These are phyloP conservation scores for Ophiocordyceps camponoti-leonardi DNA, from an alignment of 2,329 filamentous ascomycete genomes.

Conservation along the genomic window DNA sequence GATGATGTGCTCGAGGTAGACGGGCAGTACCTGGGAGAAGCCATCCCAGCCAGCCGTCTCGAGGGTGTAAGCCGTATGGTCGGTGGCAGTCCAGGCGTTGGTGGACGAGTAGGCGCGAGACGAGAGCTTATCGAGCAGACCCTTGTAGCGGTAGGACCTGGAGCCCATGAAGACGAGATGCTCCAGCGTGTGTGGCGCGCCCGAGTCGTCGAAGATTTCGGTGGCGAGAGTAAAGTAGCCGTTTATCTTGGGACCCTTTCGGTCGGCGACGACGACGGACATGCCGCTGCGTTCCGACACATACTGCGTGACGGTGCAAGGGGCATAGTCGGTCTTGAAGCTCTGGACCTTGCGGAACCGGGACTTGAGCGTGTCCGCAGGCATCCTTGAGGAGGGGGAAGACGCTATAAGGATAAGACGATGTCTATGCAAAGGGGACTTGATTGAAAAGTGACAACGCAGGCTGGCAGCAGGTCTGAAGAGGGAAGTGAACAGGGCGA, in stretches of 20 bases:
- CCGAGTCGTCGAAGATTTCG: constrained; percentile 94
- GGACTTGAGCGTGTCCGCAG: constrained; percentile 26
- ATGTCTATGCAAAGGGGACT: not conserved
- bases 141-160: constrained; percentile 85
- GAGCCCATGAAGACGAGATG: constrained; percentile 82
- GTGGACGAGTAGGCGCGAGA: constrained; percentile 86
- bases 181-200: constrained; percentile 75
- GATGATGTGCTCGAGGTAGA: constrained; percentile 90
- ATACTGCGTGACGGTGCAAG: constrained; percentile 83
- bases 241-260: constrained; percentile 84
- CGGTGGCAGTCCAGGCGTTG: constrained; percentile 93
- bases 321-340: constrained; percentile 81
- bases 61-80: constrained; percentile 91
- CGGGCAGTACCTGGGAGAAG: constrained; percentile 82
- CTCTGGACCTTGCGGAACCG: constrained; percentile 72
- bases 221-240: constrained; percentile 93
- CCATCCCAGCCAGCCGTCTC: constrained; percentile 95
- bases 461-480: not conserved
- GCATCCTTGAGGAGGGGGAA: constrained; percentile 25
- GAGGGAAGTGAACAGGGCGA: not conserved
- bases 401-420: constrained; percentile 4
- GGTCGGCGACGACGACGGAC: constrained; percentile 82
- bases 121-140: constrained; percentile 83
- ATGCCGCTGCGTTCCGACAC: constrained; percentile 88
- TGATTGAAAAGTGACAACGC: not conserved